phyloP scores from a whole-genome alignment of 225 moss, liverwort and hornwort species.

The Physcomitrellopsis africana region DNA sequence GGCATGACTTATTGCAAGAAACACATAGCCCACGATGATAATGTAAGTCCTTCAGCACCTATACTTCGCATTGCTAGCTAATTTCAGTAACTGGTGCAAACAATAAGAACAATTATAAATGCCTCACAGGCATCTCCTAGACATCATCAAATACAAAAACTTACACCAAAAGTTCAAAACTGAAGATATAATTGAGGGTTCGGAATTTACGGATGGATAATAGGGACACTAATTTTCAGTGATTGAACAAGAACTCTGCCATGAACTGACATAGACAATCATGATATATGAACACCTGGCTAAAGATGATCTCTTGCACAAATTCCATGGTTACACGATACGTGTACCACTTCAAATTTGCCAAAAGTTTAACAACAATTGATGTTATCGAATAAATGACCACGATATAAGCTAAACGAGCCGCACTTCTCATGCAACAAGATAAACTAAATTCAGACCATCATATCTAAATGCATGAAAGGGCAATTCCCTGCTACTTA shows the following conservation, averaged over 20 bases:
- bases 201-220: slow-evolving; percentile 1
- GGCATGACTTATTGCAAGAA: background rate
- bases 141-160: background rate
- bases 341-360: background rate
- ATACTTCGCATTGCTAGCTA: slow-evolving; percentile 1
- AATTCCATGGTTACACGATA: background rate
- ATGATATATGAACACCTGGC: background rate
- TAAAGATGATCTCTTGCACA: slow-evolving; percentile 4
- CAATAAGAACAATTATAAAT: background rate
- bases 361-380: slow-evolving; percentile 10
- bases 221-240: background rate
- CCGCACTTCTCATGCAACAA: background rate
- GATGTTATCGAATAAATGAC: background rate
- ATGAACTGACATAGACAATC: background rate
- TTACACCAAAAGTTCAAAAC: slow-evolving; percentile 13
- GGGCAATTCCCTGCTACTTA: background rate
- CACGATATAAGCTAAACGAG: background rate
- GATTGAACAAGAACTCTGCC: background rate
- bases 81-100: background rate
- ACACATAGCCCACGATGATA: background rate
- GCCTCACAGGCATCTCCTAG: slow-evolving; percentile 3
- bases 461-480: background rate
- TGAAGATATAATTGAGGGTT: background rate
- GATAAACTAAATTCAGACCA: background rate
- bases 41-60: background rate